Evolutionary conservation across 805 yeast species (phyloP).

Genomic region (Jamesozyma spencerorum): DNA sequence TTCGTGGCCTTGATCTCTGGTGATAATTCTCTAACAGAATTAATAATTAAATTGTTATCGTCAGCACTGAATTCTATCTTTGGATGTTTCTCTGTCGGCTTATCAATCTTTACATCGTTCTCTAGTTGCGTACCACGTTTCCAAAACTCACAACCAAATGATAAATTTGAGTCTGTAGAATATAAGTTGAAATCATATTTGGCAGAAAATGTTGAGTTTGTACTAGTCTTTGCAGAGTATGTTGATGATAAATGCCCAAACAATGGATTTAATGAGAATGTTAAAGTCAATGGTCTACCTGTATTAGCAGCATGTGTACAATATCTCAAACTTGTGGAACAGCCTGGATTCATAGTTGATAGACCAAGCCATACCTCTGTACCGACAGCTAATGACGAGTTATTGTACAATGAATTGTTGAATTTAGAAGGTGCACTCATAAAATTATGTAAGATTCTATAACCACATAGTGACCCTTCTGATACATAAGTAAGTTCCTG

Average conservation of each 20-base stretch:
- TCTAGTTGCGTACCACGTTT: constrained; percentile 10
- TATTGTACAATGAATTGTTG: constrained; percentile 40
- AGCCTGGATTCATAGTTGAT: constrained; percentile 75
- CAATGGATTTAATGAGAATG: constrained; percentile 79
- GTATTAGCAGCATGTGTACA: constrained; percentile 78
- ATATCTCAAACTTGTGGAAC: constrained; percentile 77
- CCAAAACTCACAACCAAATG: constrained; percentile 82
- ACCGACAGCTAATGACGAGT: constrained; percentile 66
- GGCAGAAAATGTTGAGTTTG: constrained; percentile 68
- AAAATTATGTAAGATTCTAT: constrained; percentile 67
- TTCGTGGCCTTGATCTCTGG: not conserved
- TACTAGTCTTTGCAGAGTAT: constrained; percentile 73
- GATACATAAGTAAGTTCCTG: constrained; percentile 75
- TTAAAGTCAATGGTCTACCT: constrained; percentile 82
- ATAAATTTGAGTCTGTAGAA: constrained; percentile 79
- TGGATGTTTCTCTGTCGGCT: constrained; percentile 1
- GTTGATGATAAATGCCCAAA: constrained; percentile 84
- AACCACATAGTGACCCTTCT: constrained; percentile 74
- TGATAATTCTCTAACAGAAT: not conserved
- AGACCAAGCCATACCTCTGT: constrained; percentile 86
- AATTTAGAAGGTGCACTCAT: constrained; percentile 31
- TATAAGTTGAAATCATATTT: constrained; percentile 83
- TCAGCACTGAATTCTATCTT: not conserved
- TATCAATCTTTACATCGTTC: not conserved
- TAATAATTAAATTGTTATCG: not conserved